A percentile compares a stretch with the other conserved stretches of the same genome.
Evolutionary conservation across 2,329 filamentous ascomycete species (phyloP).

Genomic region (Sordariomycetes sp.): DNA sequence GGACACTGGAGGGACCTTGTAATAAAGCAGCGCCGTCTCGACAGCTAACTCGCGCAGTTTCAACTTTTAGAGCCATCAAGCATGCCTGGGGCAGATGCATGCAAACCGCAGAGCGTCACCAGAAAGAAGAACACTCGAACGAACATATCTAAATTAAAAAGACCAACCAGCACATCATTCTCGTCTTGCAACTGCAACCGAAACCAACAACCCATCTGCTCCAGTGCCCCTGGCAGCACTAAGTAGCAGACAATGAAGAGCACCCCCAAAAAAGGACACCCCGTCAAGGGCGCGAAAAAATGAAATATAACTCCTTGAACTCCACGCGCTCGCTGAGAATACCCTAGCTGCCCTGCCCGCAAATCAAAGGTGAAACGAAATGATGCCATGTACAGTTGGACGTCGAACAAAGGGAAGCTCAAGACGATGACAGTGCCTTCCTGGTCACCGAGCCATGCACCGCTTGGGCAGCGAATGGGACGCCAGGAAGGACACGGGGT

Average conservation of each 20-base stretch:
- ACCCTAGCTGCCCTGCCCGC: not conserved
- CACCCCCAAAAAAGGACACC: not conserved
- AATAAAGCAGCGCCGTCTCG: too few species aligned
- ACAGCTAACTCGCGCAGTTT: too few species aligned
- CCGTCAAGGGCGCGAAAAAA: not conserved
- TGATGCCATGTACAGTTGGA: slow-evolving; percentile 2
- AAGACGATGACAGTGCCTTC: not conserved
- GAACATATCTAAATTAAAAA: not conserved
- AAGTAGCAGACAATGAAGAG: not conserved
- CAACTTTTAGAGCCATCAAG: too few species aligned
- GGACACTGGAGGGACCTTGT: too few species aligned
- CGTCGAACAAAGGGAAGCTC: not conserved
- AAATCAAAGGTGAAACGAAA: not conserved
- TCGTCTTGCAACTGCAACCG: not conserved
- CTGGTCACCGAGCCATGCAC: not conserved
- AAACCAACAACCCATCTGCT: not conserved
- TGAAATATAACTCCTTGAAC: not conserved
- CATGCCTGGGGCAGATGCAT: too few species aligned
- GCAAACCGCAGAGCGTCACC: too few species aligned
- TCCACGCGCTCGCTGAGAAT: slow-evolving; percentile 1
- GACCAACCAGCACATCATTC: not conserved
- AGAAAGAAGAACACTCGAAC: not conserved
- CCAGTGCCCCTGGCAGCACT: not conserved
- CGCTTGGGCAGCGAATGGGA: not conserved
- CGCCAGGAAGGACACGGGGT: not conserved